Conservation (phyloP, 192 early-diverging fungal species). For the Kickxella alabastrina region DNA sequence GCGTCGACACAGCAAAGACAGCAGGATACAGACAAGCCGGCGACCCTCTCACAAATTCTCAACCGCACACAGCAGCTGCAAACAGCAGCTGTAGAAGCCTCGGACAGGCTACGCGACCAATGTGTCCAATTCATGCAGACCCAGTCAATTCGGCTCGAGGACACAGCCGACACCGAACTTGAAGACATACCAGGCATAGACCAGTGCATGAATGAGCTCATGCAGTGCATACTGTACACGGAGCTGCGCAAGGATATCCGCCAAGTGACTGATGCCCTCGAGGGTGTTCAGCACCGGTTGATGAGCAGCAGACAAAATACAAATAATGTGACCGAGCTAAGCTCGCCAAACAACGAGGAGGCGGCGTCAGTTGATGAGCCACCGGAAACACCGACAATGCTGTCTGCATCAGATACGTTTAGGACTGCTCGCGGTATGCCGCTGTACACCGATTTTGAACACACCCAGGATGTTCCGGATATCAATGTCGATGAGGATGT, state of each 20-base stretch:
- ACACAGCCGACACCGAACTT: constrained; percentile 33
- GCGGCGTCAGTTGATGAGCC: background rate
- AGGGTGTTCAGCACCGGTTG: constrained; percentile 18
- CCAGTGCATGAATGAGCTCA: constrained; percentile 34
- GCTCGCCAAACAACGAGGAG: background rate
- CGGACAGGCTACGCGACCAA: constrained; percentile 28
- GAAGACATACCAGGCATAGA: constrained; percentile 13
- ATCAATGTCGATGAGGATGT: background rate
- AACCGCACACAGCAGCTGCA: constrained; percentile 32
- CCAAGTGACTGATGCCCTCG: constrained; percentile 23
- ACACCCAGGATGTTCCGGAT: background rate
- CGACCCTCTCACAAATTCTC: too few species aligned
- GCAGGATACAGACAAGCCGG: too few species aligned
- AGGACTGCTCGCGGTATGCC: constrained; percentile 27
- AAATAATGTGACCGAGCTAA: background rate
- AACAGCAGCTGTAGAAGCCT: constrained; percentile 32
- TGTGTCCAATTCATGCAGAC: constrained; percentile 24
- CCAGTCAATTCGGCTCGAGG: constrained; percentile 34
- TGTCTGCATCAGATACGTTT: constrained; percentile 29
- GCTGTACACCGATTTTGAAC: background rate
- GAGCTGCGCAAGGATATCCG: constrained; percentile 40
- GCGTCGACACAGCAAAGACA: too few species aligned
- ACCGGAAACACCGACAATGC: constrained; percentile 4
- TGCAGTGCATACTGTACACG: constrained; percentile 32
- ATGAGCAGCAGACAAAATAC: constrained; percentile 11